Evolutionary conservation across 306 rosid genomes (phyloP), one percentile per base, ranked within the genome.

Genomic region (Trifolium fragiferum): DNA sequence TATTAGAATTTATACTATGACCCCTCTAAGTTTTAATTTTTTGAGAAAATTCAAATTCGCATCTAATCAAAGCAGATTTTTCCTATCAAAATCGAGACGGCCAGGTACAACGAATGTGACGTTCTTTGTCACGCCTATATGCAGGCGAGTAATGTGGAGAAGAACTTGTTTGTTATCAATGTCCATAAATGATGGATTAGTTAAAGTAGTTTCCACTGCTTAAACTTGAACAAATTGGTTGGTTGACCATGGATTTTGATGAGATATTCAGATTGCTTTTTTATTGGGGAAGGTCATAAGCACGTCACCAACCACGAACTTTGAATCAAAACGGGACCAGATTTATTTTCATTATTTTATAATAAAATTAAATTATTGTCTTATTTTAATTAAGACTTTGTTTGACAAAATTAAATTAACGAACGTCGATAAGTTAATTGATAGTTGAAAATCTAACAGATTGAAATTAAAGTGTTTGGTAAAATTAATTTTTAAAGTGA

Each of bases 241-340:
- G 20, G 60, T 68, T 80, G 79, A 75, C 76, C 73, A 25, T 14
- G n/a, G 72, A 75, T 40, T 20, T 25, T 47, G 32, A 53, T 27
- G 20, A 27, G 40, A 60, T 60, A 51, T 51, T 51, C 12, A 0
- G 5, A 7, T 23, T 54, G 15, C 4, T 30, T 73, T 10, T 11
- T 38, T 11, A 59, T 3, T 37, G 72, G 68, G 76, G 76, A 75
- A 60, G 76, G 72, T 69, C 33, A 51, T 53, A 6, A 75, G 67
- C 66, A 73, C 55, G 20, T 44, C 50, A n/a, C 20, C 16, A 53
- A 23, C 62, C 44, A 70, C 57, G 35, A 32, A 32, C 6, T 30
- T 33, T 60, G 41, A 60, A 27, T 18, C 8, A 38, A 41, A 37
- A 37, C 32, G 12, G 9, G 41, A 41, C 5, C 11, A 18, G 10